Base-by-base conservation (phyloP, 139 green algal genomes). In the Pseudopediastrum boryanum region DNA sequence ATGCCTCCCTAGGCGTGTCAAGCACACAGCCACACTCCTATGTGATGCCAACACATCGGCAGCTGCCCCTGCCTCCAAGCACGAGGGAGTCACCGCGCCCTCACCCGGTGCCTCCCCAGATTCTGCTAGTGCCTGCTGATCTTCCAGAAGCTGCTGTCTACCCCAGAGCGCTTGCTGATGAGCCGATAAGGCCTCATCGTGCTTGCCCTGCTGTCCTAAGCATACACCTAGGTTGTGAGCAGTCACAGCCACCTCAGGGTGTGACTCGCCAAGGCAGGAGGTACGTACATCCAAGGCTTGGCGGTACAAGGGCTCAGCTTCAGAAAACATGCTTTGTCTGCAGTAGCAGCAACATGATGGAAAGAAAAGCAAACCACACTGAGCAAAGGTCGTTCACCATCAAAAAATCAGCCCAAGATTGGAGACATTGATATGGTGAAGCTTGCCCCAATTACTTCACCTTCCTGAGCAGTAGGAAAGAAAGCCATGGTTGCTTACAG, bases 91-190 rank as follows among this genome's bases (percentile, higher is more conserved):
- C 65, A 25, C n/a, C 25, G 27, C 5, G 12, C 16, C 69, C 54
- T 44, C 51, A 0, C 19, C 35, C 5, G 54, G n/a, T 61, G 67
- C 23, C 46, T 36, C 4, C 70, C 29, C 71, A 29, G 38, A 2
- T 54, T 21, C 54, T 70, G 54, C 36, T 78, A 56, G 39, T 25
- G 38, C 71, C 50, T 29, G 2, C 27, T 54, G 48, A 33, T 69
- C 54, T 56, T 42, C 7, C 61, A n/a, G 19, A 31, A 54, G 61
- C 71, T 78, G 71, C 42, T 70, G 71, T 0, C 71, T 43, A 21
- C 64, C 44, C 33, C 62, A 80, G 9, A 81, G 62, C 4, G 44
- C 74, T 48, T 81, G 74, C 38, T 81, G 72, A 36, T 81, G 61
- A n/a, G 44, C 52, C 36, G 52, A 46, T 0, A 81, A 48, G 2